Percentiles rank a stretch among this genome's conserved stretches.
Conservation (phyloP, 306 rosid species). For the Dalbergia oliveri region DNA sequence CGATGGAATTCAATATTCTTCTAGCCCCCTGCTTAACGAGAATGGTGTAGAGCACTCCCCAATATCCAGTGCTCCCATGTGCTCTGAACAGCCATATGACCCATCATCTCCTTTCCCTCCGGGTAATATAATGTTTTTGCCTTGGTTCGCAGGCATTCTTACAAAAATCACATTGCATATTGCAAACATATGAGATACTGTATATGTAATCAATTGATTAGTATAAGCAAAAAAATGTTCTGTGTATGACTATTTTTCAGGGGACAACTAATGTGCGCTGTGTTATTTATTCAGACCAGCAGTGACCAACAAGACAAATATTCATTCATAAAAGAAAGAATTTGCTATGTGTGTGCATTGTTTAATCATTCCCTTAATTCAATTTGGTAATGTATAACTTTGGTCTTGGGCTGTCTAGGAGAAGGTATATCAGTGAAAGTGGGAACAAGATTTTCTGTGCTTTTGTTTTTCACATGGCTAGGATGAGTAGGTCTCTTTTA, state of each 20-base stretch:
- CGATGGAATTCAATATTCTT: conserved; percentile 49
- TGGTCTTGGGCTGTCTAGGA: conserved; percentile 2
- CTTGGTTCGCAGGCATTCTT: background rate
- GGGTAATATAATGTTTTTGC: conserved; percentile 48
- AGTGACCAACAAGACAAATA: conserved; percentile 4
- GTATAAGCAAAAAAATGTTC: background rate
- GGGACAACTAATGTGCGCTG: conserved; percentile 7
- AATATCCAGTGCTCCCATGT: conserved; percentile 50
- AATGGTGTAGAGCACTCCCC: conserved; percentile 26
- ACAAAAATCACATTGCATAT: background rate
- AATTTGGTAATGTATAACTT: conserved; percentile 9
- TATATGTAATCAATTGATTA: background rate
- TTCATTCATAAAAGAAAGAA: conserved; percentile 14
- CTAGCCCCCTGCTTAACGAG: conserved; percentile 27
- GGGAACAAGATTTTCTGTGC: no score
- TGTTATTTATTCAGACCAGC: conserved; percentile 2
- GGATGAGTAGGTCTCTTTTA: background rate
- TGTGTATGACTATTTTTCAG: conserved; percentile 7
- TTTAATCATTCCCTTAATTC: background rate
- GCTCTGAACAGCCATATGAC: conserved; percentile 58
- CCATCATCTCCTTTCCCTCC: conserved; percentile 51
- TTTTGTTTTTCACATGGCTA: no score
- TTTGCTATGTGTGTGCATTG: background rate
- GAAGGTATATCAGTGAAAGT: background rate
- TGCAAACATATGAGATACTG: background rate